phyloP scores from a whole-genome alignment of 768 basidiomycete genomes.

The Lentinula raphanica region DNA sequence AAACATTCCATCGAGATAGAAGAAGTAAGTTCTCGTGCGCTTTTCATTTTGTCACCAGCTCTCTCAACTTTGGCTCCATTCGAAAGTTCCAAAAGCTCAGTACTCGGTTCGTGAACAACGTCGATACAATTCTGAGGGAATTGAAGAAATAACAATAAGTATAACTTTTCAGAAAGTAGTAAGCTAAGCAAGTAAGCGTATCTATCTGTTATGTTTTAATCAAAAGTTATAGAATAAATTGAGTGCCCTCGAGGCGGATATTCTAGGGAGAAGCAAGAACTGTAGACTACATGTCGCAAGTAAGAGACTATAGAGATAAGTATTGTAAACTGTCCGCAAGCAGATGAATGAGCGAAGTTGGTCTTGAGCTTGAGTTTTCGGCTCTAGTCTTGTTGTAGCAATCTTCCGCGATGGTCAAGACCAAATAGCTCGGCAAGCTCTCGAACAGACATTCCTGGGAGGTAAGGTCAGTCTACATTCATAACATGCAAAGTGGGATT shows the following conservation, averaged over 20 bases:
- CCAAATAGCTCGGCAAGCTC: conserved; percentile 48
- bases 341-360: too few relatives aligned
- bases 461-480: neutral
- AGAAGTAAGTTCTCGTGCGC: conserved; percentile 46
- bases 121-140: conserved; percentile 60
- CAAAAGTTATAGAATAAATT: neutral
- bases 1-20: conserved; percentile 69
- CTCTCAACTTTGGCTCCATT: neutral
- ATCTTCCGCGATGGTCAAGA: conserved; percentile 32
- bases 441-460: conserved; percentile 38
- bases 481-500: neutral
- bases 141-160: conserved; percentile 49
- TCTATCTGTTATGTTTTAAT: neutral
- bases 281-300: neutral
- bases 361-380: neutral
- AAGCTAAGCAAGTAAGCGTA: neutral
- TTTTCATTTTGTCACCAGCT: neutral
- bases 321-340: too few relatives aligned
- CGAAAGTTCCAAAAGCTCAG: conserved; percentile 69
- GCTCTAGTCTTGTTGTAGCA: conserved; percentile 11
- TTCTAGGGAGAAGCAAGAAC: neutral
- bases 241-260: neutral
- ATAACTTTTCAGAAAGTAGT: neutral
- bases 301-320: too few relatives aligned
- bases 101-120: conserved; percentile 55